Evolutionary conservation across 2,329 filamentous ascomycete species (phyloP).

Genomic region (Salinomyces thailandicus): DNA sequence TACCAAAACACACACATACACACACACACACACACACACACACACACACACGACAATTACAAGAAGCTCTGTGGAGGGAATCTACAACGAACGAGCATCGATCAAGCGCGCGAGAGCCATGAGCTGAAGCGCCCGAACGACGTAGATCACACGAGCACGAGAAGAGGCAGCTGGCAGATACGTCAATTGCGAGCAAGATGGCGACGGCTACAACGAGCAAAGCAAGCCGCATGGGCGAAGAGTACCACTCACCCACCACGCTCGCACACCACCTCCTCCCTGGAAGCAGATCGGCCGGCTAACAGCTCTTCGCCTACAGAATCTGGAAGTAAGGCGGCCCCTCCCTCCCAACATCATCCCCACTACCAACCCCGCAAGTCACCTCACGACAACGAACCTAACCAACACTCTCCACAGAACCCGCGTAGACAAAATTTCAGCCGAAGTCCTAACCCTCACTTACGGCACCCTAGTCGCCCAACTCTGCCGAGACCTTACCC

Average conservation of each 20-base stretch:
- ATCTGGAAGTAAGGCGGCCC: slow-evolving; percentile 84
- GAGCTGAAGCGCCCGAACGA: too few relatives aligned
- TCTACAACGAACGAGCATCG: too few relatives aligned
- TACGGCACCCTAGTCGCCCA: slow-evolving; percentile 97
- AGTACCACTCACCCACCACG: slow-evolving; percentile 53
- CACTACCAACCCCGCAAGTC: neutral
- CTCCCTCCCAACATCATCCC: slow-evolving; percentile 3
- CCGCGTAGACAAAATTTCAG: slow-evolving; percentile 93
- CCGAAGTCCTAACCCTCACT: slow-evolving; percentile 90
- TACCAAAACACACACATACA: too few relatives aligned
- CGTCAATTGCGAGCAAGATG: too few relatives aligned
- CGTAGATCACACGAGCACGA: too few relatives aligned
- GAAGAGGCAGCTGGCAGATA: neutral
- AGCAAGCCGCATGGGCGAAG: slow-evolving; percentile 61
- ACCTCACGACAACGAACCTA: neutral
- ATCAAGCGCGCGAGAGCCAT: too few relatives aligned
- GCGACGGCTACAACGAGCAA: slow-evolving; percentile 53
- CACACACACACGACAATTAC: too few relatives aligned
- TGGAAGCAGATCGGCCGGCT: slow-evolving; percentile 20
- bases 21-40: too few relatives aligned
- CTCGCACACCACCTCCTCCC: slow-evolving; percentile 12
- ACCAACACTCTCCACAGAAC: slow-evolving; percentile 50
- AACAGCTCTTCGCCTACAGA: slow-evolving; percentile 43
- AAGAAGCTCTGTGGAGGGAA: too few relatives aligned
- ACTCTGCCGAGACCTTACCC: slow-evolving; percentile 77